Evolutionary conservation across 2,329 filamentous ascomycete species (phyloP).

Genomic region (Alternaria sp.): DNA sequence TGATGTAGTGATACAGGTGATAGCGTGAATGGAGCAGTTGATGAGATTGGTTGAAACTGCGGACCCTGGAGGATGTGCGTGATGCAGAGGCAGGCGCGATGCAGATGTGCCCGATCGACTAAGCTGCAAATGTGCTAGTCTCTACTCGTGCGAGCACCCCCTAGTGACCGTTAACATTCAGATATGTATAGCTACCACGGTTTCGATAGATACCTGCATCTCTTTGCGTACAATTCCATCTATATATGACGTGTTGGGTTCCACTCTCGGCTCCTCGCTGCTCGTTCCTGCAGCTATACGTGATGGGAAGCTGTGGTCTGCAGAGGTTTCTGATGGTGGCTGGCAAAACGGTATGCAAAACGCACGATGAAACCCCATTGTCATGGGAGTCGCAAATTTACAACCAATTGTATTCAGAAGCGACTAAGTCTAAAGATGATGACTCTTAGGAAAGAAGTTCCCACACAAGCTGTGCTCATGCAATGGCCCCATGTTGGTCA

Average conservation of each 20-base stretch:
- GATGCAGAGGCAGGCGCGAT: conserved; percentile 12
- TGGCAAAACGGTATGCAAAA: not conserved
- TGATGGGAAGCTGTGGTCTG: not conserved
- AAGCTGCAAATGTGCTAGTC: conserved; percentile 15
- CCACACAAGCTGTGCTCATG: conserved; percentile 13
- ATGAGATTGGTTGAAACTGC: conserved; percentile 5
- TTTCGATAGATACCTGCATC: not conserved
- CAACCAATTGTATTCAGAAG: not conserved
- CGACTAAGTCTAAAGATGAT: not conserved
- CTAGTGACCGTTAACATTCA: not conserved
- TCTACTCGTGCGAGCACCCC: not conserved
- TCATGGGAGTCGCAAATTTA: not conserved
- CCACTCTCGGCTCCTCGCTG: not conserved
- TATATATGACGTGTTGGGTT: not conserved
- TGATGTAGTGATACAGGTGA: not conserved
- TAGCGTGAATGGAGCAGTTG: conserved; percentile 4
- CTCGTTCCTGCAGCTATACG: not conserved
- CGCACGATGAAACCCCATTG: not conserved
- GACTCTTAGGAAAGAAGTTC: not conserved
- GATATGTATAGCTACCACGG: not conserved
- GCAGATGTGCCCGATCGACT: conserved; percentile 14
- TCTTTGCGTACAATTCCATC: not conserved
- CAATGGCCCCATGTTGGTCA: conserved; percentile 11
- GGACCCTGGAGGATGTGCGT: not conserved
- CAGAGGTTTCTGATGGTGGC: not conserved